Evolutionary conservation across 2,329 filamentous ascomycete species (phyloP).

Genomic region (Fusarium haematococcum): DNA sequence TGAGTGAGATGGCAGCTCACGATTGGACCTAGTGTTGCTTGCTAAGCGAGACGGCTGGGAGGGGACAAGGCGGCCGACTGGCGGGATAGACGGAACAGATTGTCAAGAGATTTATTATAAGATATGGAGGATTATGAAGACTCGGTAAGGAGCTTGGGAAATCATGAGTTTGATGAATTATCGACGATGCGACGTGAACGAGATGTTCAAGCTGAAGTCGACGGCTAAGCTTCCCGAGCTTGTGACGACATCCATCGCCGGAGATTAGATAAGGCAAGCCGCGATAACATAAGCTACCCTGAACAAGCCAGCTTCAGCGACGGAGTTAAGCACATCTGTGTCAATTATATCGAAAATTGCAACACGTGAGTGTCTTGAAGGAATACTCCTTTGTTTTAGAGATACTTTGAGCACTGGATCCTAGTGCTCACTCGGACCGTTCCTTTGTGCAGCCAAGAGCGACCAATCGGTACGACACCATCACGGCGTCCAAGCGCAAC

Average conservation of each 20-base stretch:
- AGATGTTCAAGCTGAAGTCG: constrained; percentile 21
- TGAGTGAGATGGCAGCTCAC: not conserved
- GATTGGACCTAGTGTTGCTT: constrained; percentile 21
- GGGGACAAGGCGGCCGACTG: constrained; percentile 13
- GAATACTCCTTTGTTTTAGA: not conserved
- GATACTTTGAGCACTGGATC: not conserved
- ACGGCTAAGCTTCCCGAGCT: constrained; percentile 28
- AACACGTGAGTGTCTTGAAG: not conserved
- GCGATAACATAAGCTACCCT: constrained; percentile 18
- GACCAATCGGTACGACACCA: constrained; percentile 2
- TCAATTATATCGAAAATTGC: not conserved
- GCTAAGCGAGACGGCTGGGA: constrained; percentile 33
- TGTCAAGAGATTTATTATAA: constrained; percentile 14
- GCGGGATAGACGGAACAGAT: not conserved
- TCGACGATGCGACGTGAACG: constrained; percentile 33
- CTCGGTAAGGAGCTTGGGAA: not conserved
- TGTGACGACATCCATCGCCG: constrained; percentile 40
- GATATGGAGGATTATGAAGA: not conserved
- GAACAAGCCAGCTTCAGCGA: not conserved
- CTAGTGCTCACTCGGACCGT: not conserved
- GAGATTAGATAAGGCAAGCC: constrained; percentile 39
- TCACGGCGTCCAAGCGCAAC: not conserved
- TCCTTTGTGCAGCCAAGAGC: not conserved
- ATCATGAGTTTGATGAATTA: constrained; percentile 4
- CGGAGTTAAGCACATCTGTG: constrained; percentile 5